Evolutionary conservation across 768 basidiomycete genomes (phyloP), one percentile per base, ranked within the genome.

Genomic region (Tubosaeta brunneosetosa): DNA sequence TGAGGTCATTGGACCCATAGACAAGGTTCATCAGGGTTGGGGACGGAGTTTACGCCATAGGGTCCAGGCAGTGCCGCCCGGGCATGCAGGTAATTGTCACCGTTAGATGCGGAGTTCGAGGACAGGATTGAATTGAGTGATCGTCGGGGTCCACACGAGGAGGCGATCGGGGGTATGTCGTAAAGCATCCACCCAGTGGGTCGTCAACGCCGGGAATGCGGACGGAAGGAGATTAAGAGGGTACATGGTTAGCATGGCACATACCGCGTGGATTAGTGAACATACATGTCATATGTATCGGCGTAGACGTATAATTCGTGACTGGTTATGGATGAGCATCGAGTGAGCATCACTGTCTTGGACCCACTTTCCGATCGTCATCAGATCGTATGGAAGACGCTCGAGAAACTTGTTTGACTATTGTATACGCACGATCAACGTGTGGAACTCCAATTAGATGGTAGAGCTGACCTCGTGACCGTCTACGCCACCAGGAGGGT

Each of bases 281-380:
- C 62, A 46, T 44, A 81, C 86, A 88, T 85, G 65, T 88, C 86
- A 26, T 82, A 74, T 5, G 86, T 73, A 62, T 84, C 76, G 9
- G 73, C 75, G 63, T 87, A 88, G 51, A 77, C 74, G 65, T 91
- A 91, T n/a, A 92, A 67, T 70, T 94, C 92, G 58, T 94, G 93
- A 65, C 86, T 87, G 47, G 40, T 14, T 10, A 17, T 34, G 41
- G 26, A 31, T 45, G 25, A 56, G 55, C 26, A 36, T 44, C 19
- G 2, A 16, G 5, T 25, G 29, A 26, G 33, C 19, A 14, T 25
- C 17, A 37, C 8, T 10, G 6, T 6, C 25, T 22, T 11, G 5
- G n/a, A 69, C 86, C 37, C 62, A 85, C 82, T 94, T 94, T 63
- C 93, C 92, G 47, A 93, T 91, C 3, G 89, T 72, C 64, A 93